These are phyloP conservation scores for Aspergillus pseudoviridinutans DNA, from an alignment of 2,329 filamentous ascomycete species.

Conservation along the genomic window DNA sequence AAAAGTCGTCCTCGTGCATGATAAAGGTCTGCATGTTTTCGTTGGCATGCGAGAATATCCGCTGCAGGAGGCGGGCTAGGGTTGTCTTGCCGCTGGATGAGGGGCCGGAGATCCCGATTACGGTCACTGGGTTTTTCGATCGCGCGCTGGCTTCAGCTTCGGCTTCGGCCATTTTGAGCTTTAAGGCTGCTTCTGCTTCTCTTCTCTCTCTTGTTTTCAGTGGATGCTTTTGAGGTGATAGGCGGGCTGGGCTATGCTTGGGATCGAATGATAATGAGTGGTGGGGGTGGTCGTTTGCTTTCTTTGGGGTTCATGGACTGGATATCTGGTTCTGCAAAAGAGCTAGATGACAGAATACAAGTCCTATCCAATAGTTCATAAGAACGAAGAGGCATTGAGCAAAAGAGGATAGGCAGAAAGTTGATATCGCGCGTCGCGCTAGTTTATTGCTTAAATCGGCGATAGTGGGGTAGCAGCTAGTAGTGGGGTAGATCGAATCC, in stretches of 20 bases:
- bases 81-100: constrained; percentile 96
- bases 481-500: not conserved
- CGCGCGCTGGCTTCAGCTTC: no score
- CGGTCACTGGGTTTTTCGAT: constrained; percentile 39
- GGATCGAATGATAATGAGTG: no score
- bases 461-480: not conserved
- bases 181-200: not conserved
- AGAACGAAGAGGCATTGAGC: not conserved
- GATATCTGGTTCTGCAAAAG: not conserved
- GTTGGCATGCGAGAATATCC: constrained; percentile 62
- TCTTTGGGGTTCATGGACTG: not conserved
- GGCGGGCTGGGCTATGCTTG: not conserved
- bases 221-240: not conserved
- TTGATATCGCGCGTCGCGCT: not conserved
- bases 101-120: constrained; percentile 81
- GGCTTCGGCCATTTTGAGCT: not conserved
- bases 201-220: not conserved
- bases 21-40: constrained; percentile 57
- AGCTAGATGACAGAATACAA: not conserved
- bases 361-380: no score
- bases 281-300: not conserved
- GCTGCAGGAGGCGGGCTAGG: constrained; percentile 75
- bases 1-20: constrained; percentile 96
- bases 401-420: not conserved
- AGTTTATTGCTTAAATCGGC: not conserved